Percentiles rank a stretch among this genome's conserved stretches.
Conservation (phyloP, 495 filamentous ascomycete species). For the Annulohypoxylon bovei region DNA sequence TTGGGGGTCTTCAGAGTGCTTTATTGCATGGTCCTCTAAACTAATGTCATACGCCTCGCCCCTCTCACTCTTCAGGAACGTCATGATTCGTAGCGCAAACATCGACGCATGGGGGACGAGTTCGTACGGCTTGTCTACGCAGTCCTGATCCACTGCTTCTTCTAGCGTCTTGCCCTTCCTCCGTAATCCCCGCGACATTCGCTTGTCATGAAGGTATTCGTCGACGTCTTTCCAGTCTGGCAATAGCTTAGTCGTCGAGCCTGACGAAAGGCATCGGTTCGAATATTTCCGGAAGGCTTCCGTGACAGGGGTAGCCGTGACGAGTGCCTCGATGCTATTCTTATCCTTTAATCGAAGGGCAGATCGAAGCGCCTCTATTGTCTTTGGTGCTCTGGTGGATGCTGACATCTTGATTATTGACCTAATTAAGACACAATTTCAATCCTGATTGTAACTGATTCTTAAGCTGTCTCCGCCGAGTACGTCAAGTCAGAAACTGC, state of each 20-base stretch:
- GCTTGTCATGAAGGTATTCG: constrained; percentile 11
- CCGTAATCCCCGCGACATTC: not conserved
- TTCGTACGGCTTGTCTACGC: constrained; percentile 13
- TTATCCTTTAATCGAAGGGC: constrained; percentile 2
- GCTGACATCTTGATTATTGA: constrained; percentile 10
- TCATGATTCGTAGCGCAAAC: constrained; percentile 19
- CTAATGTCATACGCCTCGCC: constrained; percentile 14
- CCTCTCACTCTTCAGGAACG: constrained; percentile 10
- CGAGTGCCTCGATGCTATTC: constrained; percentile 9
- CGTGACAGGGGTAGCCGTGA: constrained; percentile 9
- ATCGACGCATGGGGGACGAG: constrained; percentile 17
- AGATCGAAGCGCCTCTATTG: constrained; percentile 9
- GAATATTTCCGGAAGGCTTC: constrained; percentile 26
- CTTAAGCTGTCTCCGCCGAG: not conserved
- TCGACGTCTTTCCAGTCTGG: constrained; percentile 22
- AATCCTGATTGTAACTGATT: not conserved
- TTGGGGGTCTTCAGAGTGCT: not conserved
- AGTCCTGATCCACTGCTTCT: constrained; percentile 2
- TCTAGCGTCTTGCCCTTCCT: not conserved
- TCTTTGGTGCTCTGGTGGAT: not conserved
- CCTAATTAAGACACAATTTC: not conserved
- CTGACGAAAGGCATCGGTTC: constrained; percentile 25
- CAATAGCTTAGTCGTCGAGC: not conserved
- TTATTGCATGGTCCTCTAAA: not conserved
- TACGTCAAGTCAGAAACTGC: not conserved